Conservation (phyloP, 495 filamentous ascomycete species). For the Saxispiralis lemnorum region DNA sequence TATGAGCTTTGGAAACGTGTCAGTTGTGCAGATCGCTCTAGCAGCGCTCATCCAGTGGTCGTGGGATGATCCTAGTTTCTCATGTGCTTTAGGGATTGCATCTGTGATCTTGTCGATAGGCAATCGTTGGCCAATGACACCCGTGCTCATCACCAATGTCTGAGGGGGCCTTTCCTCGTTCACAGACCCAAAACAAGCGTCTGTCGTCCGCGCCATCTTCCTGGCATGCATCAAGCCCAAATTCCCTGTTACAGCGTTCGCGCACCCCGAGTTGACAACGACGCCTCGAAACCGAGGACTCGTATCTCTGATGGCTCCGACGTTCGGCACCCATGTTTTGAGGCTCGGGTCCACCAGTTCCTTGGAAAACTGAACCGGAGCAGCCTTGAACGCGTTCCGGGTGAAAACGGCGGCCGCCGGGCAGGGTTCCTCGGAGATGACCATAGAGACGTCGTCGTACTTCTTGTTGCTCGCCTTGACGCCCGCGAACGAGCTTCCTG, state of each 20-base stretch:
- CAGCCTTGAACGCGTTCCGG: slow-evolving; percentile 94
- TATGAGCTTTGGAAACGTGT: slow-evolving; percentile 94
- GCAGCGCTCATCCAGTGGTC: slow-evolving; percentile 74
- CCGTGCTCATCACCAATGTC: slow-evolving; percentile 91
- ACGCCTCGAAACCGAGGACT: slow-evolving; percentile 43
- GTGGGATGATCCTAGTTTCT: slow-evolving; percentile 52
- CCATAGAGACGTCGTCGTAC: slow-evolving; percentile 74
- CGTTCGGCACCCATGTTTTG: neutral
- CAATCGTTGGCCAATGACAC: slow-evolving; percentile 87
- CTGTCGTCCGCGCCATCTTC: slow-evolving; percentile 62
- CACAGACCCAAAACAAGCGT: slow-evolving; percentile 35
- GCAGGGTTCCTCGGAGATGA: slow-evolving; percentile 75
- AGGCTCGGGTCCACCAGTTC: slow-evolving; percentile 33
- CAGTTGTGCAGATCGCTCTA: slow-evolving; percentile 92
- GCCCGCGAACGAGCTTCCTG: slow-evolving; percentile 75
- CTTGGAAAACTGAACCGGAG: slow-evolving; percentile 71
- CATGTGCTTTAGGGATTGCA: slow-evolving; percentile 59
- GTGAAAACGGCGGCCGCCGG: slow-evolving; percentile 92
- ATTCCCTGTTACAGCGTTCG: slow-evolving; percentile 92
- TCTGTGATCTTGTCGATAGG: slow-evolving; percentile 79
- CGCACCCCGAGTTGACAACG: slow-evolving; percentile 88
- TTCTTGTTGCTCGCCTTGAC: slow-evolving; percentile 83
- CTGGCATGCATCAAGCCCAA: slow-evolving; percentile 77
- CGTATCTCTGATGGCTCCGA: neutral
- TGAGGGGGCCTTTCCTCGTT: slow-evolving; percentile 43